Conservation (phyloP, 805 yeast species). For the Nakazawaea ernobii region DNA sequence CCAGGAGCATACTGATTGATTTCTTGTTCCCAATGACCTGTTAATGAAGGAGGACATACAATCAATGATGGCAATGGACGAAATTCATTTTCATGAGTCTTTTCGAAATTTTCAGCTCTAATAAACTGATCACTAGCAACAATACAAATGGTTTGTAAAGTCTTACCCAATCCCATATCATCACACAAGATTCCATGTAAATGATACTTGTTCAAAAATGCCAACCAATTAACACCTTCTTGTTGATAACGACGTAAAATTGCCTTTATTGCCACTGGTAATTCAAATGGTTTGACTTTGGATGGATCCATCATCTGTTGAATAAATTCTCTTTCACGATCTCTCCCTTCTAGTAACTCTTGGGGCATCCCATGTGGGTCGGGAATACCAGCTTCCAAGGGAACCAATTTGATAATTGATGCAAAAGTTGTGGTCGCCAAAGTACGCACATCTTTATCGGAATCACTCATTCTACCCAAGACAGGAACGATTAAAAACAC, state of each 20-base stretch:
- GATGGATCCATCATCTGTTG: conserved; percentile 97
- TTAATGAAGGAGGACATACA: conserved; percentile 94
- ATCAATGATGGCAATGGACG: conserved; percentile 79
- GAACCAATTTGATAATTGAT: conserved; percentile 88
- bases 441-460: conserved; percentile 80
- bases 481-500: conserved; percentile 95
- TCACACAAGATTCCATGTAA: conserved; percentile 97
- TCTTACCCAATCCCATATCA: conserved; percentile 99
- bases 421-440: conserved; percentile 96
- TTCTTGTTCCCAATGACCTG: conserved; percentile 99
- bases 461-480: conserved; percentile 95
- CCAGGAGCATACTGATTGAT: conserved; percentile 85
- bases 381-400: conserved; percentile 94
- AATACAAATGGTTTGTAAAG: conserved; percentile 94
- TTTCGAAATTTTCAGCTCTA: conserved; percentile 63
- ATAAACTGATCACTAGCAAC: conserved; percentile 93
- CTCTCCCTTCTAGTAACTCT: conserved; percentile 81
- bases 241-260: conserved; percentile 93
- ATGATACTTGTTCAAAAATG: conserved; percentile 89
- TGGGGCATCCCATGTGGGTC: conserved; percentile 90
- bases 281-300: conserved; percentile 77
- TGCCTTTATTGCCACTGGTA: conserved; percentile 91
- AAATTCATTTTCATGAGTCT: conserved; percentile 57
- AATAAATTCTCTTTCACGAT: conserved; percentile 88
- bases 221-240: conserved; percentile 98